These are phyloP conservation scores for Astragalus membranaceus DNA, from an alignment of 306 rosid species.

Conservation along the genomic window DNA sequence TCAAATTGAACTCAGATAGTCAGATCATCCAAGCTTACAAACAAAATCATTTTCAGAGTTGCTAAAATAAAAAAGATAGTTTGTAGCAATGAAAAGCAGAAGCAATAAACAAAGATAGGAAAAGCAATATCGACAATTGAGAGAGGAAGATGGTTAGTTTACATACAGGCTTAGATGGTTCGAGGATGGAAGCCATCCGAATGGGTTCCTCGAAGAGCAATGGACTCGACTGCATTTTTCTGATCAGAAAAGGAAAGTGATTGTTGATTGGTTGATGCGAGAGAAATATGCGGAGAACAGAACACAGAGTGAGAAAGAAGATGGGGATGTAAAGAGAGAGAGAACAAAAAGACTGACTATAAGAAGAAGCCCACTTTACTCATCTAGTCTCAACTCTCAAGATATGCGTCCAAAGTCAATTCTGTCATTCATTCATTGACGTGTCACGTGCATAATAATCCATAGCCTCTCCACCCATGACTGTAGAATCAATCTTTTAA, in stretches of 20 bases:
- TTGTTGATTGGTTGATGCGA: neutral
- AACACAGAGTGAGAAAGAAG: neutral
- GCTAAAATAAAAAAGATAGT: neutral
- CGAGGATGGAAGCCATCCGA: slow-evolving; percentile 68
- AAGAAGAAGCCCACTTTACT: neutral
- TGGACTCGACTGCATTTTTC: slow-evolving; percentile 42
- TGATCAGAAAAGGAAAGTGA: neutral
- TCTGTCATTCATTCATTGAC: neutral
- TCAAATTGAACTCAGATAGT: neutral
- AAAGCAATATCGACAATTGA: neutral
- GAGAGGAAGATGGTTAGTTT: slow-evolving; percentile 5
- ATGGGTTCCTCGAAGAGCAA: slow-evolving; percentile 73
- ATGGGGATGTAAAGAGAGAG: too few species aligned
- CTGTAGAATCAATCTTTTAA: too few species aligned
- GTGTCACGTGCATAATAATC: neutral
- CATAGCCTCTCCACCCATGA: too few species aligned
- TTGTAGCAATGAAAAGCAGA: neutral
- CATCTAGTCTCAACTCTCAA: neutral
- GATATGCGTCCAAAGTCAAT: neutral
- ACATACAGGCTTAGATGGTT: slow-evolving; percentile 53
- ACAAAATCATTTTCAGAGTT: neutral
- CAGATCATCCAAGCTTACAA: neutral
- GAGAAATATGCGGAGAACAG: neutral
- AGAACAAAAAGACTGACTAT: neutral
- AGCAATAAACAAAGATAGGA: too few species aligned